Percentiles rank a stretch among this genome's conserved stretches.
phyloP scores from a whole-genome alignment of 257 asterid species.

The Penstemon newberryi region DNA sequence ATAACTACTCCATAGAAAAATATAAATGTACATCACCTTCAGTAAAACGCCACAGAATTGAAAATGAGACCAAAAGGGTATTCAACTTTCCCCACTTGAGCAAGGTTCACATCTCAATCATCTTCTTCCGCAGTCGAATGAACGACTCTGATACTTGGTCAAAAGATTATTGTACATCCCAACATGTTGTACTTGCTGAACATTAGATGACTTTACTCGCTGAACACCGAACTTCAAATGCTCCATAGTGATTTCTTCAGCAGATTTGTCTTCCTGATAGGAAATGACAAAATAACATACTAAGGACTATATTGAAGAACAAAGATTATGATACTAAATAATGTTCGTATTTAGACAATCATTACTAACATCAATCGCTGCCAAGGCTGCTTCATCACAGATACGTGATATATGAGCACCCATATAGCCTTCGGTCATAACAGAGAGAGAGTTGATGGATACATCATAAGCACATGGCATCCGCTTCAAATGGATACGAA shows the following conservation, averaged over 20 bases:
- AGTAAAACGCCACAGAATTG: too few relatives aligned
- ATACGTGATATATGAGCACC: slow-evolving; percentile 88
- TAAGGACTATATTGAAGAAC: neutral
- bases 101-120: slow-evolving; percentile 29
- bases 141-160: slow-evolving; percentile 70
- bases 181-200: slow-evolving; percentile 4
- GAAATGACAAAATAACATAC: slow-evolving; percentile 17
- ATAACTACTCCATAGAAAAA: too few relatives aligned
- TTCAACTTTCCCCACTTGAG: slow-evolving; percentile 27
- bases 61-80: slow-evolving; percentile 30
- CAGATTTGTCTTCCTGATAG: slow-evolving; percentile 66
- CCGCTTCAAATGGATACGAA: slow-evolving; percentile 64
- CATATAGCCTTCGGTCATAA: slow-evolving; percentile 74
- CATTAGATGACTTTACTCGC: slow-evolving; percentile 72
- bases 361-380: slow-evolving; percentile 72
- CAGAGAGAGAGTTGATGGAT: slow-evolving; percentile 58
- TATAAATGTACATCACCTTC: too few relatives aligned
- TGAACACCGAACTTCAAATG: slow-evolving; percentile 70
- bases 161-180: slow-evolving; percentile 56
- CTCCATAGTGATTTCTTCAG: slow-evolving; percentile 70
- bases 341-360: slow-evolving; percentile 8
- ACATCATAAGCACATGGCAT: slow-evolving; percentile 83
- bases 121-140: slow-evolving; percentile 44
- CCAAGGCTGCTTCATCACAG: slow-evolving; percentile 85
- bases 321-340: slow-evolving; percentile 11